Evolutionary conservation across 768 basidiomycete genomes (phyloP), one percentile per base, ranked within the genome.

Genomic region (Amanita fuliginea): DNA sequence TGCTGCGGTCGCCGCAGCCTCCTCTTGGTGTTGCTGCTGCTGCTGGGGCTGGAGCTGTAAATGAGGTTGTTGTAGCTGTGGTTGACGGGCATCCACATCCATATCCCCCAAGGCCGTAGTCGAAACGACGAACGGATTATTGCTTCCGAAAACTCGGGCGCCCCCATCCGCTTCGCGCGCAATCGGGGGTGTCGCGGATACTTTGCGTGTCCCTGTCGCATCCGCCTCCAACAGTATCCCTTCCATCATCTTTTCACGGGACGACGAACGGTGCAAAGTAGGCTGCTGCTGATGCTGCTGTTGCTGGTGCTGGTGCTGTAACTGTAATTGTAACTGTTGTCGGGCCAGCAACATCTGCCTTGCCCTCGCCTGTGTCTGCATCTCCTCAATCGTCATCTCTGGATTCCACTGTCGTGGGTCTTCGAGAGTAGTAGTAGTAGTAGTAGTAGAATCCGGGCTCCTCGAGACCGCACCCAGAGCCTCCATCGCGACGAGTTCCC

Each of bases 131-230:
- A 21, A 47, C 24, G 14, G 19, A 13, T 28, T 18, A n/a, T 28
- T 37, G 22, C 34, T 24, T 10, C 32, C 32, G 30, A 35, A 21
- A n/a, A 26, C 10, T 14, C 6, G 28, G 16, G 19, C 39, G 26
- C 22, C 47, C 7, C 13, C 56, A 26, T 66, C 71, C 26, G 65
- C 72, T 14, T 78, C 78, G 13, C 84, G 81, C 9, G 80, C 86
- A 18, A 94, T 79, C 1, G 75, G 69, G 1, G 92, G 92, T 0
- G 90, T 94, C 51, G 77, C 80, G 8, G 80, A 83, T 48, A 92
- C 69, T 55, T 86, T 82, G 48, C 76, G 76, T 5, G 91, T 92
- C 59, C 88, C 32, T 11, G 32, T 32, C 10, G 3, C 92, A 1
- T 69, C 76, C 5, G 85, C 78, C 1, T 77, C 73, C 11, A 83